A percentile compares a stretch with the other conserved stretches of the same genome.
Evolutionary conservation across 257 asterid genomes (phyloP).

Genomic region (Pogostemon cablin): DNA sequence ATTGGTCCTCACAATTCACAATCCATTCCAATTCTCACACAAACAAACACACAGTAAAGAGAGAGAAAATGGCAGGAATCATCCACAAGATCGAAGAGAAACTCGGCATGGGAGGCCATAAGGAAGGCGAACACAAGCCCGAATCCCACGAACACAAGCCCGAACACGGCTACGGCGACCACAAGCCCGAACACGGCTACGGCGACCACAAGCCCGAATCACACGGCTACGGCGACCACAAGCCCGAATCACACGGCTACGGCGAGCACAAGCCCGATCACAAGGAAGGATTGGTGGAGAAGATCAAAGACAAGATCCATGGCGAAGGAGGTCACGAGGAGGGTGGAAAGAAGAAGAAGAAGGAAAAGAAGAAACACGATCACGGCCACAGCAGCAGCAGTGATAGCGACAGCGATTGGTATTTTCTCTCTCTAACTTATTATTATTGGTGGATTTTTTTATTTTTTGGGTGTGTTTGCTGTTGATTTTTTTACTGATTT

Average conservation of each 20-base stretch:
- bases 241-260: conserved; percentile 24
- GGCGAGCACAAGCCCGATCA: conserved; percentile 33
- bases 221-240: conserved; percentile 37
- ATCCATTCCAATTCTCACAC: background rate
- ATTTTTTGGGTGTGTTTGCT: too few relatives aligned
- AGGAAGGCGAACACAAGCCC: conserved; percentile 44
- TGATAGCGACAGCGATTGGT: conserved; percentile 46
- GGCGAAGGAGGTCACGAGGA: conserved; percentile 32
- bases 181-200: conserved; percentile 35
- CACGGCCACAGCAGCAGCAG: conserved; percentile 52
- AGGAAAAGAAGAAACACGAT: conserved; percentile 42
- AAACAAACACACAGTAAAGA: background rate
- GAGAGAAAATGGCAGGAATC: conserved; percentile 65
- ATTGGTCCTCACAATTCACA: background rate
- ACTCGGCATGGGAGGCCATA: conserved; percentile 63
- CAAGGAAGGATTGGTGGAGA: conserved; percentile 36
- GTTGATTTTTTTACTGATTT: too few relatives aligned
- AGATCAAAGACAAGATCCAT: conserved; percentile 42
- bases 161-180: conserved; percentile 36
- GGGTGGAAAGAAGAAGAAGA: conserved; percentile 45
- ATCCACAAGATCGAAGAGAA: conserved; percentile 71
- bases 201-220: conserved; percentile 30
- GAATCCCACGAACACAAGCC: conserved; percentile 38
- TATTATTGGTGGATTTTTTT: too few relatives aligned
- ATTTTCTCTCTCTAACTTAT: background rate